phyloP scores from a whole-genome alignment of 2,329 filamentous ascomycete genomes.

The Cordyceps sp. region DNA sequence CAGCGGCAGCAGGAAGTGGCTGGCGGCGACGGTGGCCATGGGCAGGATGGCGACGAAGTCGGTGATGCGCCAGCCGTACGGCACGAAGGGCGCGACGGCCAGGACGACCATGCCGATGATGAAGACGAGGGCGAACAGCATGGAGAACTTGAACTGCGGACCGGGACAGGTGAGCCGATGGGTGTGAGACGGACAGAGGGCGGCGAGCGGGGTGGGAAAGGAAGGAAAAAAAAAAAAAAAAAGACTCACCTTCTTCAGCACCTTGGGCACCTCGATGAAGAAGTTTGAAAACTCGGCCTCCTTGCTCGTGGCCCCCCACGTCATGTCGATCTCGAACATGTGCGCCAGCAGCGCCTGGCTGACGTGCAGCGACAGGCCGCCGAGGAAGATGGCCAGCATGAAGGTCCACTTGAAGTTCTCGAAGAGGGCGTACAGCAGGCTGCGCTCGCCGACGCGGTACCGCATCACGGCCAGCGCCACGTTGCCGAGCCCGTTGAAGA shows the following conservation, averaged over 20 bases:
- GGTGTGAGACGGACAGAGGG: too few species aligned
- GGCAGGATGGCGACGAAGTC: constrained; percentile 64
- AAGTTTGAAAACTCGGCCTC: constrained; percentile 71
- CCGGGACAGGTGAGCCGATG: too few species aligned
- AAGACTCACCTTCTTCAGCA: constrained; percentile 55
- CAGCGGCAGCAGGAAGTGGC: constrained; percentile 55
- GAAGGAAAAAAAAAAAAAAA: constrained; percentile 7
- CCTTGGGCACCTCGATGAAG: constrained; percentile 68
- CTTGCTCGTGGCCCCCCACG: constrained; percentile 72
- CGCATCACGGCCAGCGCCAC: constrained; percentile 55
- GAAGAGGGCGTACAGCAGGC: constrained; percentile 36
- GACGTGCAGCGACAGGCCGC: constrained; percentile 66
- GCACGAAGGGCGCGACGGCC: constrained; percentile 46
- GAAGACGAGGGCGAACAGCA: constrained; percentile 41
- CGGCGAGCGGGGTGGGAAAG: background rate
- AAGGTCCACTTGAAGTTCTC: constrained; percentile 62
- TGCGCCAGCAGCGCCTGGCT: constrained; percentile 65
- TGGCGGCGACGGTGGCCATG: constrained; percentile 52
- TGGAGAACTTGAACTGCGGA: constrained; percentile 52
- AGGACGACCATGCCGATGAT: constrained; percentile 48
- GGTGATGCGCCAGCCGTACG: constrained; percentile 47
- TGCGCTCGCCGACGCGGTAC: constrained; percentile 50
- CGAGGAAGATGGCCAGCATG: constrained; percentile 64
- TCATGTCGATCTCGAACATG: constrained; percentile 77
- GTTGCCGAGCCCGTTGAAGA: constrained; percentile 63